Evolutionary conservation across 2,329 filamentous ascomycete species (phyloP).

Genomic region (Orbilia quercus): DNA sequence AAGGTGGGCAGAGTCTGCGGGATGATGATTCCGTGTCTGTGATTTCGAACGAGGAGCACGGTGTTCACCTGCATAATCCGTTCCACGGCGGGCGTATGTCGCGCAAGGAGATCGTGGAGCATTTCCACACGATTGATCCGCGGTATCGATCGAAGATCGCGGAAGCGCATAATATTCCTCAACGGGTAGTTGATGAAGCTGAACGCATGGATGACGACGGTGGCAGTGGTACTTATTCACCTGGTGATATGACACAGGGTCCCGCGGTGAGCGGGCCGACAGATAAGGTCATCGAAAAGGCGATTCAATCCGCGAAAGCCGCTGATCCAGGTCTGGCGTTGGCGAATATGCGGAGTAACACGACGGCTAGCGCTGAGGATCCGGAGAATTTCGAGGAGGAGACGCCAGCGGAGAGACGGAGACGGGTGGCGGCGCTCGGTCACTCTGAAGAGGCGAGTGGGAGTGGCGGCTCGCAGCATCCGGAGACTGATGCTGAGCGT

Average conservation of each 20-base stretch:
- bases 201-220: slow-evolving; percentile 44
- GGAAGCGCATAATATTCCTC: slow-evolving; percentile 45
- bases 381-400: slow-evolving; percentile 68
- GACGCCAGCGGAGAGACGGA: slow-evolving; percentile 78
- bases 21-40: slow-evolving; percentile 50
- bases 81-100: slow-evolving; percentile 52
- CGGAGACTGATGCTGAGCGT: slow-evolving; percentile 79
- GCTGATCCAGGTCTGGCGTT: slow-evolving; percentile 32
- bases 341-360: slow-evolving; percentile 31
- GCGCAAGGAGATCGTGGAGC: slow-evolving; percentile 42
- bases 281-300: slow-evolving; percentile 43
- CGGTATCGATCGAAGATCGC: slow-evolving; percentile 49
- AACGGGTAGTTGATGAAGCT: slow-evolving; percentile 42
- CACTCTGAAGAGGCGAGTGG: slow-evolving; percentile 9
- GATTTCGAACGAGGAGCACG: slow-evolving; percentile 52
- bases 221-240: slow-evolving; percentile 49
- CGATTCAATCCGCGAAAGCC: slow-evolving; percentile 18
- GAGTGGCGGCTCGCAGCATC: slow-evolving; percentile 12
- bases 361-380: slow-evolving; percentile 22
- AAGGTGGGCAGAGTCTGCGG: slow-evolving; percentile 57
- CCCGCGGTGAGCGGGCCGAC: slow-evolving; percentile 26
- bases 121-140: slow-evolving; percentile 51
- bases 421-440: slow-evolving; percentile 79
- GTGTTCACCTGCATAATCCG: slow-evolving; percentile 51
- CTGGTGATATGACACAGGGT: slow-evolving; percentile 19